Evolutionary conservation across 352 stramenopile genomes (phyloP), one percentile per base, ranked within the genome.

Genomic region (Pythium sukuiense): DNA sequence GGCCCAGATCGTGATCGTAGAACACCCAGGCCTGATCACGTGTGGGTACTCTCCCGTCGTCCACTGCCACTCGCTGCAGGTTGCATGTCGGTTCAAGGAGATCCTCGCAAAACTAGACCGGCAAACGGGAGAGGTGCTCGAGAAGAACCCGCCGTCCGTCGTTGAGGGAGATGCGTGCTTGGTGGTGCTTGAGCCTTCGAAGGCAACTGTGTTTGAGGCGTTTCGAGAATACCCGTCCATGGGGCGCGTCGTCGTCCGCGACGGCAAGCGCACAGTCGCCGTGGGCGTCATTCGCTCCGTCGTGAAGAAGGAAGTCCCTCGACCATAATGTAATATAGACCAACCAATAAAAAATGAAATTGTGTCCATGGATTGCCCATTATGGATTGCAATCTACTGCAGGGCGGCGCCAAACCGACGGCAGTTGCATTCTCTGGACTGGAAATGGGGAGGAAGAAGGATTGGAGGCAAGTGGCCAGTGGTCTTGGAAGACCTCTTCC

Each of bases 101-200:
- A 98, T 99, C 72, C 94, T 89, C 59, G 80, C 98, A 72, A 99
- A 98, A 85, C 97, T 99, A 76, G 97, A 99, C 81, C 88, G 96
- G 62, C 81, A 89, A 72, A 98, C 95, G 27, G 97, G 97, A 74
- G 97, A 98, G 74, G 83, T 98, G 48, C 62, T 99, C n/a, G 96
- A 99, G 73, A 74, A 77, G 55, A 90, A 98, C 66, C 95, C 97
- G 33, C 90, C 97, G 72, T 97, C 93, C 71, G 85, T 99, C 29
- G 96, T 98, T 87, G 91, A 85, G 41, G 98, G 97, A 50, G 97
- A 99, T 81, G 96, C 95, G 33, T 98, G 90, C 75, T 97, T 99
- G 62, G 97, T 98, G 33, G 91, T 95, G 55, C 69, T 99, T 24
- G 85, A 93, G 66, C 97, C 98, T 11, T 92, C 80, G 33, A 98